These are phyloP conservation scores for Ganoderma sinense DNA, from an alignment of 1,284 basidiomycete species.

Conservation along the genomic window DNA sequence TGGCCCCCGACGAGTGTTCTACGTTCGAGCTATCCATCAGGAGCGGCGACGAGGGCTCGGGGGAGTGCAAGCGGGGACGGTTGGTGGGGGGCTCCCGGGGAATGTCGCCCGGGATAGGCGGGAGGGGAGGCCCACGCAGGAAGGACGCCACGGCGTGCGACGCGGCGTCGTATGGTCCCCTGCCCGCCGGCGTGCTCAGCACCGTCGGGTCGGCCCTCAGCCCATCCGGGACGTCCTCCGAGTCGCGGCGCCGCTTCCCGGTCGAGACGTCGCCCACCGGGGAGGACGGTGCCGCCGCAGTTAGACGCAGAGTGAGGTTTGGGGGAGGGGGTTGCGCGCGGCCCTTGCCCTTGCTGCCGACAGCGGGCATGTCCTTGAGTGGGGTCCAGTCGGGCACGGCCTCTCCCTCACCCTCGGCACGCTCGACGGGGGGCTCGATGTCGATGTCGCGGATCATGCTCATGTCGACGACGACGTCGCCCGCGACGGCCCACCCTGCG, in stretches of 20 bases:
- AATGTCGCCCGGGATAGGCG: conserved; percentile 39
- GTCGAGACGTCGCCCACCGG: background rate
- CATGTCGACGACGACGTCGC: conserved; percentile 86
- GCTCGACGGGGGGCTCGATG: conserved; percentile 61
- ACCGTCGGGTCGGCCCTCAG: background rate
- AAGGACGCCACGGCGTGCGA: conserved; percentile 63
- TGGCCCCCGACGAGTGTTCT: background rate
- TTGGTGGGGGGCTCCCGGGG: conserved; percentile 48
- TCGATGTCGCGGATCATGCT: conserved; percentile 70
- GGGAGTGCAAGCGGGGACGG: conserved; percentile 51
- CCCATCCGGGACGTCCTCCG: conserved; percentile 53
- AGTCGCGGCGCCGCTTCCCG: conserved; percentile 55
- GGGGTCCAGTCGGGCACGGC: conserved; percentile 57
- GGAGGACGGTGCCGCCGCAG: no score
- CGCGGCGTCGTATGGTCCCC: conserved; percentile 58
- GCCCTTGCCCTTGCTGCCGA: conserved; percentile 63
- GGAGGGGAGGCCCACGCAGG: conserved; percentile 51
- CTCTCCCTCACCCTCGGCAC: conserved; percentile 23
- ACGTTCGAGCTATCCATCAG: background rate
- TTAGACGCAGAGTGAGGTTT: no score
- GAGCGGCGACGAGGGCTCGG: conserved; percentile 8
- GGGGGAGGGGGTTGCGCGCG: conserved; percentile 29
- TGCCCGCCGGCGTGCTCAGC: conserved; percentile 6
- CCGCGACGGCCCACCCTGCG: conserved; percentile 86
- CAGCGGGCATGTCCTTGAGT: conserved; percentile 57